Base-by-base conservation (phyloP, 2,329 filamentous ascomycete genomes). In the Byssothecium circinans region DNA sequence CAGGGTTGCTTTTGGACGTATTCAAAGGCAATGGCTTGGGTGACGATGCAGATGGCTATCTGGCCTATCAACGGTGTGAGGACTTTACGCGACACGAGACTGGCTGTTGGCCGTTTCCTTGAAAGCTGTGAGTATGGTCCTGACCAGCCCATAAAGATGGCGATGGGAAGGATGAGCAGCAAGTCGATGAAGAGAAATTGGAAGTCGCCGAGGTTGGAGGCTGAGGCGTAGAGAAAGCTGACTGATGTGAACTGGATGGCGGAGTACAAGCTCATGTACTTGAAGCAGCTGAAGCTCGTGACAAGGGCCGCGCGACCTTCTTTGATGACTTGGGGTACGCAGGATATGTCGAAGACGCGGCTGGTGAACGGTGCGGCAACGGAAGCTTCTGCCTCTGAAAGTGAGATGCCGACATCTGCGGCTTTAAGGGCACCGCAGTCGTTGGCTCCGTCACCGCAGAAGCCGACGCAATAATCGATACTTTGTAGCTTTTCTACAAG, bases 201-300 rank as follows among this genome's bases (percentile, higher is more conserved):
- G 67, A 99, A 97, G 70, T 99, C 94, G 41, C 94, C 95, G 5
- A 99, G 78, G 67, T 99, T 99, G 8, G 89, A 95, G 10, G 88
- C 95, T 7, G 86, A 91, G 6, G 91, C 89, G 71, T 99, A 99
- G 14, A 99, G 80, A 68, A 99, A 96, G 79, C 88, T 95, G 64
- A 99, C 95, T 1, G 89, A 90, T 7, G 90, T 95, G 76, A 99
- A 99, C 71, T 99, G 94, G 57, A 99, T 99, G n/a, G 94, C 92
- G 2, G 91, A 97, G 76, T 99, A 99, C 56, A 99, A 75, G 61
- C 89, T 95, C 95, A 99, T 99, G 74, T 95, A 99, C 76, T 97
- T 99, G 81, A 99, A 99, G 76, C 94, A 99, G 75, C 89, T 95
- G 76, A 99, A 99, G 72, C 91, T 96, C 11, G 94, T 99, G n/a